A percentile compares a stretch with the other conserved stretches of the same genome.
Evolutionary conservation across 768 basidiomycete genomes (phyloP).

Genomic region (Dioszegia aurantiaca): DNA sequence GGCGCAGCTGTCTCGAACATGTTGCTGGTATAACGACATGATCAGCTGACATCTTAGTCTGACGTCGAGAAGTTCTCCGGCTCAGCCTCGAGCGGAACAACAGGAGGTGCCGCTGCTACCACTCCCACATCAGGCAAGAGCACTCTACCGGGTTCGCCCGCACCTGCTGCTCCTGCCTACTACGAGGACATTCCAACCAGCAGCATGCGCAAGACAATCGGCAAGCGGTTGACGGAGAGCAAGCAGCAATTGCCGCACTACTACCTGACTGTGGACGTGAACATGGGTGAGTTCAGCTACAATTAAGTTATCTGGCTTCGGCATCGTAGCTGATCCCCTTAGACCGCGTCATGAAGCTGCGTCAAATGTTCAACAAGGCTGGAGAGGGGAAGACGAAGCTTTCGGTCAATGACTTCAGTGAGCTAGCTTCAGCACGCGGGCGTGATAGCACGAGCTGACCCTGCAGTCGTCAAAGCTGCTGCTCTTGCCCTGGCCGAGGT

Average conservation of each 20-base stretch:
- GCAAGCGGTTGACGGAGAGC: conserved; percentile 80
- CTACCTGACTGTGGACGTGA: conserved; percentile 89
- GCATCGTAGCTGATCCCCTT: conserved; percentile 8
- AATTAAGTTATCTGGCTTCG: neutral
- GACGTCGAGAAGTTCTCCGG: conserved; percentile 87
- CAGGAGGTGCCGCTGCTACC: conserved; percentile 55
- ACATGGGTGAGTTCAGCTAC: conserved; percentile 73
- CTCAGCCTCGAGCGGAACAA: conserved; percentile 51
- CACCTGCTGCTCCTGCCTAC: conserved; percentile 56
- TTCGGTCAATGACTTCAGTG: conserved; percentile 90
- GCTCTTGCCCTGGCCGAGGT: conserved; percentile 88
- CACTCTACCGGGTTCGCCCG: conserved; percentile 57
- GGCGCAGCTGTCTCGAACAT: no score
- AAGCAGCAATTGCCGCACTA: conserved; percentile 96
- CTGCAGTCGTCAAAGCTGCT: conserved; percentile 76
- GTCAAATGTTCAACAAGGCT: conserved; percentile 84
- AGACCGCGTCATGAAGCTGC: conserved; percentile 71
- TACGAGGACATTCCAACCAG: conserved; percentile 86
- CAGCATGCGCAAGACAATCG: conserved; percentile 94
- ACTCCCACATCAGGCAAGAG: conserved; percentile 58
- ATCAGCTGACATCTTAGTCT: conserved; percentile 31
- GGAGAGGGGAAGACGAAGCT: conserved; percentile 69
- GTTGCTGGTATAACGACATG: no score
- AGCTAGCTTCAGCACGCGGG: conserved; percentile 15
- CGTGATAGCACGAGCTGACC: conserved; percentile 10